A percentile compares a stretch with the other conserved stretches of the same genome.
Evolutionary conservation across 2,329 filamentous ascomycete genomes (phyloP).

Genomic region (Neonectria magnoliae): DNA sequence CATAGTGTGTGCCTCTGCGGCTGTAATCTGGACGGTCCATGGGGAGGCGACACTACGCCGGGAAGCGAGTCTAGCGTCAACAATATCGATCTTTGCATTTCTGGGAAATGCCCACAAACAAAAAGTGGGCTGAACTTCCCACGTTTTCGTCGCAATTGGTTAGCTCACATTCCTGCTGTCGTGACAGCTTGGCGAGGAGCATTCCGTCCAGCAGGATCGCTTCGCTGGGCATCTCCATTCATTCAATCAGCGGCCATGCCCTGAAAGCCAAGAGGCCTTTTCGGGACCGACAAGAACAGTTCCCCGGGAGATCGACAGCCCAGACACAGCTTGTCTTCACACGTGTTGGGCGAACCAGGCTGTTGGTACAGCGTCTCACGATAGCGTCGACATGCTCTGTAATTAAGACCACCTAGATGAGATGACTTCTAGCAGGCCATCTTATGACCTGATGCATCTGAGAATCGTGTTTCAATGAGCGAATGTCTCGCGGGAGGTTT

Average conservation of each 20-base stretch:
- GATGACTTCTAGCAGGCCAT: background rate
- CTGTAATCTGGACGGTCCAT: background rate
- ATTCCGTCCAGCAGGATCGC: background rate
- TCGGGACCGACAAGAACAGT: background rate
- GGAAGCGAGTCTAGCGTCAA: background rate
- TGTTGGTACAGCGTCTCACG: background rate
- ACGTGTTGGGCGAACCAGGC: background rate
- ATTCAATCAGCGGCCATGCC: background rate
- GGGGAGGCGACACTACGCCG: background rate
- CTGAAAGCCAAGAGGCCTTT: background rate
- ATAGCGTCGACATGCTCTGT: background rate
- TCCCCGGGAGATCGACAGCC: background rate
- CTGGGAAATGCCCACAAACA: background rate
- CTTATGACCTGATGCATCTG: background rate
- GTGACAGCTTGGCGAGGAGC: background rate
- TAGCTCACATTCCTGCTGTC: background rate
- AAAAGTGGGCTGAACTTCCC: background rate
- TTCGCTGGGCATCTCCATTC: background rate
- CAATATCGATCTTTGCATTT: background rate
- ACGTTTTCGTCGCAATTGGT: background rate
- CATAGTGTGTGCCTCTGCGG: background rate
- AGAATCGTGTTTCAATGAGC: background rate
- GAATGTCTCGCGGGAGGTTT: background rate
- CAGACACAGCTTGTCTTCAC: background rate
- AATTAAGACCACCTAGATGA: background rate